Conservation (phyloP, 257 asterid species). For the Dorcoceras hygrometricum region DNA sequence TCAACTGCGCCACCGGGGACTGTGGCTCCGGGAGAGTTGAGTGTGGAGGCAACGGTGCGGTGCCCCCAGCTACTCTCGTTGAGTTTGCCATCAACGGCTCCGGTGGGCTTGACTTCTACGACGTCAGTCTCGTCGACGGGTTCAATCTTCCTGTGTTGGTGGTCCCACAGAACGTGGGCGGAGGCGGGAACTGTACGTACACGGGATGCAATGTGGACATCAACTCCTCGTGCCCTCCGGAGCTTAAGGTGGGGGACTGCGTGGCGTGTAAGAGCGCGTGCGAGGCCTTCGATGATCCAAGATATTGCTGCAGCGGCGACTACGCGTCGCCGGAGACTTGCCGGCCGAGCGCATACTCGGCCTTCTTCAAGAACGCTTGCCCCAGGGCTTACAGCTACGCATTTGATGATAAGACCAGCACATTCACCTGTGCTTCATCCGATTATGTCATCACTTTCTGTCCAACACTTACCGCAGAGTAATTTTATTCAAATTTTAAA, state of each 20-base stretch:
- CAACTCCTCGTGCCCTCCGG: slow-evolving; percentile 57
- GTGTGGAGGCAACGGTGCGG: slow-evolving; percentile 75
- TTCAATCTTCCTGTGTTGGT: slow-evolving; percentile 70
- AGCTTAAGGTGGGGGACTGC: slow-evolving; percentile 31
- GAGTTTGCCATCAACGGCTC: slow-evolving; percentile 86
- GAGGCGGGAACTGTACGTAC: slow-evolving; percentile 58
- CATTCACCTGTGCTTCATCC: slow-evolving; percentile 67
- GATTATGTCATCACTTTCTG: slow-evolving; percentile 72
- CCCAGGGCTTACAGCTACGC: slow-evolving; percentile 78
- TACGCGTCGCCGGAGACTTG: slow-evolving; percentile 64
- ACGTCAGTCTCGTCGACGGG: slow-evolving; percentile 80
- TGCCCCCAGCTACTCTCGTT: slow-evolving; percentile 60
- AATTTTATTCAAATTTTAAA: slow-evolving; percentile 7
- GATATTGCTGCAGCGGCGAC: slow-evolving; percentile 67
- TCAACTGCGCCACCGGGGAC: slow-evolving; percentile 58
- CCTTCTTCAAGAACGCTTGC: slow-evolving; percentile 64
- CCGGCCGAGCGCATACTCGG: slow-evolving; percentile 58
- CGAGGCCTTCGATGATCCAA: slow-evolving; percentile 55
- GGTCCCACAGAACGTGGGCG: slow-evolving; percentile 27
- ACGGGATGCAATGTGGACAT: slow-evolving; percentile 70
- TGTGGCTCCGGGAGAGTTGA: slow-evolving; percentile 67
- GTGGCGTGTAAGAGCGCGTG: slow-evolving; percentile 75
- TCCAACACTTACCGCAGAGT: slow-evolving; percentile 40
- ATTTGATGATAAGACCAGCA: slow-evolving; percentile 66
- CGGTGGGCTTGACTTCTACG: slow-evolving; percentile 78